Base-by-base conservation (phyloP, 495 filamentous ascomycete genomes). In the Copromyces sp. region DNA sequence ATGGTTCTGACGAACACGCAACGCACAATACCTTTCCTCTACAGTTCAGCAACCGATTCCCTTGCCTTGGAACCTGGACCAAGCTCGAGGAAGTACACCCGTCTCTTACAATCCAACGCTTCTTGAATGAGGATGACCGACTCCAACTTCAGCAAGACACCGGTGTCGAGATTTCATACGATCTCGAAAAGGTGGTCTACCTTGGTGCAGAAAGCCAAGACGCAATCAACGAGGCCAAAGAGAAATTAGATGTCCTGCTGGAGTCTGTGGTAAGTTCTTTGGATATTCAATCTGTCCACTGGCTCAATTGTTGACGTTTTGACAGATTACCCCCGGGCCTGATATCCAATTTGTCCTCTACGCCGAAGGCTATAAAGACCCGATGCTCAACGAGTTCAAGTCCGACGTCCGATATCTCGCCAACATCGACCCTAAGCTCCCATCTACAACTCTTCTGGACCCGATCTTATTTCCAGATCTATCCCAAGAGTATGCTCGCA, bases 231-330 rank as follows among this genome's bases (percentile, higher is more conserved):
- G 70, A 69, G 24, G 80, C 75, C 9, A 44, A 79, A 35, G 69
- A 71, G 4, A 87, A 83, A 75, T 78, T 87, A 2, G 77, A 74
- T 6, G 78, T 77, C 16, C 41, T 86, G 32, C 75, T 78, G 2
- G 77, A 74, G 39, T 78, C 80, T 40, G 73, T 74, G 12, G 84
- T 85, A 68, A 79, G 81, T 78, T 45, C 68, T 14, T 35, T 16
- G 14, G 14, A 65, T 65, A 35, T 35, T 35, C 29, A 65, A 17
- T 35, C 53, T 9, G 12, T 65, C 53, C 53, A 35, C 53, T 37
- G 53, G 16, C 4, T 29, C 47, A 24, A 29, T 5, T 59, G 11
- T 29, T 59, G 4, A 59, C 47, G 20, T 59, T 29, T 59, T 5
- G 20, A 29, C 20, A 59, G 47, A 59, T 20, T 24, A 11, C 24